phyloP scores from a whole-genome alignment of 305 asterid genomes.

The Fraxinus xanthoxyloides region DNA sequence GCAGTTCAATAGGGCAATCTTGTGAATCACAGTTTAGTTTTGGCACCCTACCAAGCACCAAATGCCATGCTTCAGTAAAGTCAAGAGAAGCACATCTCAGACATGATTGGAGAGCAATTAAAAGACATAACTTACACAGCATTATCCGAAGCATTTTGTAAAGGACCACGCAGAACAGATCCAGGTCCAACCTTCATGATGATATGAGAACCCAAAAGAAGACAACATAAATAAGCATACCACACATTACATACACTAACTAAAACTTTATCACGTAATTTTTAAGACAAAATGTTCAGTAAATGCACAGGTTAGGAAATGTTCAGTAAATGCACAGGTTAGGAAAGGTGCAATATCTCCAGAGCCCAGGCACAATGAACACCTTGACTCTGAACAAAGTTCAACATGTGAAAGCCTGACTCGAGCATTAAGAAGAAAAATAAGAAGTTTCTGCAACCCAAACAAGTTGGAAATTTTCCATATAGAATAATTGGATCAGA shows the following conservation, averaged over 20 bases:
- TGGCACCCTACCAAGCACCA: slow-evolving; percentile 57
- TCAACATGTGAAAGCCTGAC: background rate
- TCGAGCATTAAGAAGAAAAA: background rate
- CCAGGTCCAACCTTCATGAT: slow-evolving; percentile 87
- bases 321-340: background rate
- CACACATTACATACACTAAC: slow-evolving; percentile 2
- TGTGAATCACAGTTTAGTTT: slow-evolving; percentile 67
- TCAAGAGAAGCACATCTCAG: background rate
- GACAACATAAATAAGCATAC: slow-evolving; percentile 2
- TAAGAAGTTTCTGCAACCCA: slow-evolving; percentile 1
- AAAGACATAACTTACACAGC: slow-evolving; percentile 63
- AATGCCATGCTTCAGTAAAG: slow-evolving; percentile 17
- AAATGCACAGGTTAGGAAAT: background rate
- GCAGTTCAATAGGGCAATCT: slow-evolving; percentile 84
- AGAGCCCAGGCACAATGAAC: background rate
- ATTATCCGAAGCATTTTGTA: slow-evolving; percentile 64
- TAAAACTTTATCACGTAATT: slow-evolving; percentile 4
- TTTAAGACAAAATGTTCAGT: slow-evolving; percentile 8
- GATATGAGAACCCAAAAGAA: slow-evolving; percentile 23
- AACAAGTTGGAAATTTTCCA: background rate
- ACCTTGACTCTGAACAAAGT: background rate
- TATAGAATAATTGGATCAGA: background rate
- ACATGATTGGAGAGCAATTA: slow-evolving; percentile 17
- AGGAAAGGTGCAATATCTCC: background rate
- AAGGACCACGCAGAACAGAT: slow-evolving; percentile 88